Evolutionary conservation across 2,329 filamentous ascomycete genomes (phyloP).

Genomic region (Gnomoniopsis sp.): DNA sequence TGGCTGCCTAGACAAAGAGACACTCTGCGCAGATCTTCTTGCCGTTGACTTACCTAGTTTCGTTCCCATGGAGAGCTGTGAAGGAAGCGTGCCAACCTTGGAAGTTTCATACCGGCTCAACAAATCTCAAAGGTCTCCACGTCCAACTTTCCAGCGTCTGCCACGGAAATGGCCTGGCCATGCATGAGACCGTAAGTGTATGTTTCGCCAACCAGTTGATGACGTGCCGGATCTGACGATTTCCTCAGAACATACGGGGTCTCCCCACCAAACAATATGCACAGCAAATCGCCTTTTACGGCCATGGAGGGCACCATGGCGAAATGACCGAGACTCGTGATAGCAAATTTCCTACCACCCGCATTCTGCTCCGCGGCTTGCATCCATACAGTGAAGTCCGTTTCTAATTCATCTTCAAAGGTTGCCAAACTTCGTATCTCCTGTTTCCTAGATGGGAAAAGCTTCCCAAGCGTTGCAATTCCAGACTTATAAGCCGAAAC

Average conservation of each 20-base stretch:
- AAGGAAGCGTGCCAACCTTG: too few relatives aligned
- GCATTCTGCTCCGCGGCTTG: neutral
- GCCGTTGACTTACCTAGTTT: too few relatives aligned
- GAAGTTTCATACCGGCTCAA: too few relatives aligned
- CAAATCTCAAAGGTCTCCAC: neutral
- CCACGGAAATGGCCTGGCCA: neutral
- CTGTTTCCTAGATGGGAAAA: neutral
- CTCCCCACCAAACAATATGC: neutral
- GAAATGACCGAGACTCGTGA: neutral
- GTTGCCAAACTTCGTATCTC: neutral
- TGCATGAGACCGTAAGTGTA: constrained; percentile 15
- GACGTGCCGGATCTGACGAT: neutral
- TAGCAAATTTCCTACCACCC: neutral
- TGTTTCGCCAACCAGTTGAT: constrained; percentile 6
- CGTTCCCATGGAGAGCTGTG: too few relatives aligned
- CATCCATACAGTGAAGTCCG: neutral
- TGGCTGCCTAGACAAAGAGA: too few relatives aligned
- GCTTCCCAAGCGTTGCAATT: too few relatives aligned
- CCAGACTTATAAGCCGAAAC: too few relatives aligned
- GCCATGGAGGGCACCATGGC: neutral
- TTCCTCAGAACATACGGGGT: neutral
- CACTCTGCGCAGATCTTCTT: too few relatives aligned
- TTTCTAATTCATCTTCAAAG: neutral
- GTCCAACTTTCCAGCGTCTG: neutral
- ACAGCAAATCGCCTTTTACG: neutral